Evolutionary conservation across 2,329 filamentous ascomycete genomes (phyloP), one percentile per base, ranked within the genome.

Genomic region (Nigrospora sphaerica): DNA sequence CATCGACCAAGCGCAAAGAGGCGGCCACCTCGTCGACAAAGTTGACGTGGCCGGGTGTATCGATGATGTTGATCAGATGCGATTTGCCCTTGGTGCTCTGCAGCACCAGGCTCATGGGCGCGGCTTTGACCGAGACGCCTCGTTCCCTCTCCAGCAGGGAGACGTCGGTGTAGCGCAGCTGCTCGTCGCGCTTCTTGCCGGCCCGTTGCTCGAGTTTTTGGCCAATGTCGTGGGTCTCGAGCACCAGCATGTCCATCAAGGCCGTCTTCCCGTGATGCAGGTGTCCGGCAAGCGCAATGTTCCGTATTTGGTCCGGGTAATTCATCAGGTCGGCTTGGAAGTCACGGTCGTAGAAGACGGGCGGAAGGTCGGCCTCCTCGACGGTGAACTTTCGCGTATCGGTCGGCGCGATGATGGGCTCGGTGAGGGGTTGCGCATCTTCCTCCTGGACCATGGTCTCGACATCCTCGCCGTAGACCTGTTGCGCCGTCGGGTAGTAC

Each of bases 321-420:
- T 89, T 95, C 83, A 97, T 92, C 57, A 97, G 72, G 68, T 97
- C 92, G 32, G 88, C 85, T 88, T 97, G 90, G 66, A 97, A 97
- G 48, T 84, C 82, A 57, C 92, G 83, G 52, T 91, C 87, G 70
- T 90, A 95, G 63, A 85, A 83, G 12, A 96, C 91, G 4, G 84
- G 83, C 13, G 93, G 93, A 43, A 98, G 77, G 67, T 97, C 89
- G 44, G 85, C 79, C 71, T 97, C 92, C 64, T 97, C 85, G 49
- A 97, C 83, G 44, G 86, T 88, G 72, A 97, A 98, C 72, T 95
- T 97, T 75, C 95, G 96, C 65, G 92, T 82, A 62, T 93, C 86
- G 42, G 97, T 80, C 1, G 93, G 93, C 44, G 88, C 90, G 62
- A 98, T 88, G 50, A 98, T 97, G 32, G 93, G 93, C 60, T 96